Evolutionary conservation across 1,284 basidiomycete genomes (phyloP).

Genomic region (Sparassis latifolia): DNA sequence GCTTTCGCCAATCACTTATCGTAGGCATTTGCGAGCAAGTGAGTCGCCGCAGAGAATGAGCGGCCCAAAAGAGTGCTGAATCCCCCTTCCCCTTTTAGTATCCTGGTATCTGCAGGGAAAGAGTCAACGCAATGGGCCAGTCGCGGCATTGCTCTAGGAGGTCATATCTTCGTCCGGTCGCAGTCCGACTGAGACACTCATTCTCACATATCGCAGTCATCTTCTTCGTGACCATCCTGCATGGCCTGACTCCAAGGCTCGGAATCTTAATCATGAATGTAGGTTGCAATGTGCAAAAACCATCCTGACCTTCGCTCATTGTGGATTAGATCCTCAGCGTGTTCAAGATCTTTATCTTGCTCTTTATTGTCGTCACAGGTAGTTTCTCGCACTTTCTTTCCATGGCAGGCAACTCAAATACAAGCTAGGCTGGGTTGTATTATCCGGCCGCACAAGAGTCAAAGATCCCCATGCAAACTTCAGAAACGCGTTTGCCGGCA

Average conservation of each 20-base stretch:
- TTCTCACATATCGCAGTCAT: slow-evolving; percentile 13
- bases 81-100: slow-evolving; percentile 25
- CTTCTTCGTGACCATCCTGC: slow-evolving; percentile 15
- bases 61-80: too few species aligned
- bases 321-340: slow-evolving; percentile 36
- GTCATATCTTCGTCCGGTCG: slow-evolving; percentile 17
- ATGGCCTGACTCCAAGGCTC: slow-evolving; percentile 19
- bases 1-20: not conserved
- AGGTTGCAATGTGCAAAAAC: not conserved
- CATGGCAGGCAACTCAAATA: not conserved
- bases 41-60: not conserved
- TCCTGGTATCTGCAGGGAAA: slow-evolving; percentile 39
- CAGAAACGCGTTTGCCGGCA: slow-evolving; percentile 33
- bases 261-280: slow-evolving; percentile 26
- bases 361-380: slow-evolving; percentile 45
- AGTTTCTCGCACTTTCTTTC: slow-evolving; percentile 13
- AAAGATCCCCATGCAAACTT: slow-evolving; percentile 42
- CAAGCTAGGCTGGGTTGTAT: slow-evolving; percentile 37
- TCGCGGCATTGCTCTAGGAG: slow-evolving; percentile 52
- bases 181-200: not conserved
- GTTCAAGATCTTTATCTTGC: slow-evolving; percentile 57
- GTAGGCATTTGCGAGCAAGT: slow-evolving; percentile 11
- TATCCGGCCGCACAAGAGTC: slow-evolving; percentile 38
- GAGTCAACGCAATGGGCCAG: slow-evolving; percentile 40
- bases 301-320: not conserved